phyloP scores from a whole-genome alignment of 176 grass and related monocot genomes.

The Pharus latifolius region DNA sequence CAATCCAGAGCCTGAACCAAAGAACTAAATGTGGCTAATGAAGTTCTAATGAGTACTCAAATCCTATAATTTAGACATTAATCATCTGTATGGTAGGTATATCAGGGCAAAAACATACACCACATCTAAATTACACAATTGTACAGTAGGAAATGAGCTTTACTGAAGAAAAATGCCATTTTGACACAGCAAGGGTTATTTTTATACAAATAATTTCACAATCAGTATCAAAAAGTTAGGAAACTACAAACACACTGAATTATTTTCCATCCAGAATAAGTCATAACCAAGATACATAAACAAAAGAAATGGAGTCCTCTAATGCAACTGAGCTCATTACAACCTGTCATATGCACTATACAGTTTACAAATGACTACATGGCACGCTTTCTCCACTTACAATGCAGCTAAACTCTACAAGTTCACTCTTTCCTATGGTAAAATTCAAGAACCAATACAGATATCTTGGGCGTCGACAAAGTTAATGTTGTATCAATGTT shows the following conservation, averaged over 20 bases:
- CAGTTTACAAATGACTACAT: slow-evolving; percentile 16
- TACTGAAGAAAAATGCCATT: background rate
- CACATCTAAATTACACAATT: background rate
- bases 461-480: slow-evolving; percentile 36
- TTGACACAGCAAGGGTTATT: background rate
- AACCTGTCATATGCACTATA: slow-evolving; percentile 11
- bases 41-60: too few species aligned
- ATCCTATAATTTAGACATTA: too few species aligned
- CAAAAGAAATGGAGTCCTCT: background rate
- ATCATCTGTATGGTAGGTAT: too few species aligned
- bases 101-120: background rate
- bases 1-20: too few species aligned
- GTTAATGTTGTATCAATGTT: slow-evolving; percentile 28
- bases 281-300: slow-evolving; percentile 8
- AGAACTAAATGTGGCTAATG: too few species aligned
- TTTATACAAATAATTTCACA: background rate
- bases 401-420: slow-evolving; percentile 11
- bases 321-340: slow-evolving; percentile 18
- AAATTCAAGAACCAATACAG: slow-evolving; percentile 9
- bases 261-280: slow-evolving; percentile 2
- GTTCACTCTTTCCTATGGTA: background rate
- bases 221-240: background rate
- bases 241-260: too few species aligned
- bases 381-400: slow-evolving; percentile 9
- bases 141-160: background rate